These are phyloP conservation scores for Hypoxylon sp. DNA, from an alignment of 2,329 filamentous ascomycete species.

Conservation along the genomic window DNA sequence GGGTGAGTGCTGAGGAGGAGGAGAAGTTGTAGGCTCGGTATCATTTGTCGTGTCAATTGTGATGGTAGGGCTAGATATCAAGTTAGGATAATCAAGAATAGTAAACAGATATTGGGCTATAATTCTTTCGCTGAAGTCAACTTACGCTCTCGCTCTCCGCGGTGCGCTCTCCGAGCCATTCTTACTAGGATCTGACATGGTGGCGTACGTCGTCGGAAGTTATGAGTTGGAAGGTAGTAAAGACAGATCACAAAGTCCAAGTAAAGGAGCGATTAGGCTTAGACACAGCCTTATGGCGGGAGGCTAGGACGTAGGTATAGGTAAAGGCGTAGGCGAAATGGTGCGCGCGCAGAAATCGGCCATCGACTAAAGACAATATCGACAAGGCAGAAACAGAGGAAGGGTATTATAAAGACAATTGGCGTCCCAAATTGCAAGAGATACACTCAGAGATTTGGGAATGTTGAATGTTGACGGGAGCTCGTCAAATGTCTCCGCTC, in stretches of 20 bases:
- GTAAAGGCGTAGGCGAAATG: constrained; percentile 20
- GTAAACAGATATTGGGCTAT: not conserved
- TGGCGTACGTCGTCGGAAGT: constrained; percentile 19
- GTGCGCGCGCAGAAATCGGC: constrained; percentile 29
- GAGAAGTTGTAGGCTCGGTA: constrained; percentile 44
- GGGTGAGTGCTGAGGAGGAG: constrained; percentile 48
- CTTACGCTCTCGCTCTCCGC: constrained; percentile 51
- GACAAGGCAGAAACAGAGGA: constrained; percentile 19
- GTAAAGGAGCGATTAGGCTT: constrained; percentile 13
- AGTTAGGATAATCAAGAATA: constrained; percentile 28
- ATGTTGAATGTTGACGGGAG: constrained; percentile 7
- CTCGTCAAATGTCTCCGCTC: constrained; percentile 32
- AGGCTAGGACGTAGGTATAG: constrained; percentile 28
- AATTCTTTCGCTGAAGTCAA: constrained; percentile 15
- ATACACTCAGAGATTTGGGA: constrained; percentile 13
- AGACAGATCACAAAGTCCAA: constrained; percentile 13
- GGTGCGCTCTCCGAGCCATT: constrained; percentile 46
- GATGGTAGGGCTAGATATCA: constrained; percentile 54
- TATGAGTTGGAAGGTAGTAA: constrained; percentile 10
- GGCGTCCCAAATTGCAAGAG: constrained; percentile 14
- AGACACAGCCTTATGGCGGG: constrained; percentile 30
- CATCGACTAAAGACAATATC: constrained; percentile 37
- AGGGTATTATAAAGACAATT: constrained; percentile 29
- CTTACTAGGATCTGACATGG: constrained; percentile 47
- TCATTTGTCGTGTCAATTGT: constrained; percentile 57